Evolutionary conservation across 2,329 filamentous ascomycete genomes (phyloP), one percentile per base, ranked within the genome.

Genomic region (Blastomyces silverae): DNA sequence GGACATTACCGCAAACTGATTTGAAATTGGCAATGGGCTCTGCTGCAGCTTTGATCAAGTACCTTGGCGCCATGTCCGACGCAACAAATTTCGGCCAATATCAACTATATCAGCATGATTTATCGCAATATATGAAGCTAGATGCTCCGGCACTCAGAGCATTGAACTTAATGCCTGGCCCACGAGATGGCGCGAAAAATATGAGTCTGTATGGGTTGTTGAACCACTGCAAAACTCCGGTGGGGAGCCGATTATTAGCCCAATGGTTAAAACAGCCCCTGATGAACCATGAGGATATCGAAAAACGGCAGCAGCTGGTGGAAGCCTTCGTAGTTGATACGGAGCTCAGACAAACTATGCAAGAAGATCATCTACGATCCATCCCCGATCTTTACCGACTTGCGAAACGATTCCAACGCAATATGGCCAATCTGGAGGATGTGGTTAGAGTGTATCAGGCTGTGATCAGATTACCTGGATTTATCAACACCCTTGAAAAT

Each of bases 191-290:
- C 1, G 85, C 91, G n/a, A 97, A 97, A 80, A 95, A 87, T 0
- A 99, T 99, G 94, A 97, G 92, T 73, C 76, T 99, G 62, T 99
- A 90, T 71, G 94, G 94, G 0, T 80, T 99, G 22, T 82, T 99
- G 53, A 97, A 99, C 72, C 92, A 97, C 76, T 99, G 94, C 86
- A 97, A 96, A 77, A 99, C 94, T 0, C 91, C 94, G 0, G 87
- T 96, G 0, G 94, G 94, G 17, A 96, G 92, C 72, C 85, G 95
- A 59, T 77, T 99, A 65, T 81, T 99, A 39, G 89, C 93, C 0
- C 95, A 99, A 74, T 99, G 94, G 94, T 81, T 99, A 63, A 99
- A 99, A 78, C 94, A 99, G 76, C 94, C 94, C 0, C 79, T 99
- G 50, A 99, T 99, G 94, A 91, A 85, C 78, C 86, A 91, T 67